Percentiles rank a stretch among this genome's conserved stretches.
phyloP scores from a whole-genome alignment of 2,329 filamentous ascomycete genomes.

The Helotiales sp. region DNA sequence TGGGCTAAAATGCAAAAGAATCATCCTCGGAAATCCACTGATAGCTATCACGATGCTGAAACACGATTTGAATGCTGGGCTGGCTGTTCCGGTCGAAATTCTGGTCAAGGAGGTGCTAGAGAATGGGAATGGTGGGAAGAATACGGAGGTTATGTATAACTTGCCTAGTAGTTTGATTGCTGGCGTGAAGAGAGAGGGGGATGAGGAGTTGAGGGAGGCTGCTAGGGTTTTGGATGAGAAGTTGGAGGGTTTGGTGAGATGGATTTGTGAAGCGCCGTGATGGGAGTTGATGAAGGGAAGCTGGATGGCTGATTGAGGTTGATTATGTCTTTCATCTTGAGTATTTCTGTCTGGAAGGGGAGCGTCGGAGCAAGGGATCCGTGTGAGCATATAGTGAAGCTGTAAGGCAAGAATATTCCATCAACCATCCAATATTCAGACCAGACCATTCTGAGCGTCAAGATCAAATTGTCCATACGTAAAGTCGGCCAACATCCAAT shows the following conservation, averaged over 20 bases:
- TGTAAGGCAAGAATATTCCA: too few species aligned
- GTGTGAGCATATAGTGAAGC: too few species aligned
- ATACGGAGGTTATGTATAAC: constrained; percentile 23
- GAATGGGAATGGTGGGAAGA: constrained; percentile 18
- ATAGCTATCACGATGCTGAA: constrained; percentile 28
- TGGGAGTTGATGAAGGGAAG: too few species aligned
- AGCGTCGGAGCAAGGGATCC: too few species aligned
- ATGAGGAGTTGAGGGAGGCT: constrained; percentile 14
- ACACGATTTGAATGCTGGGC: constrained; percentile 19
- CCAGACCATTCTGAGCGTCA: constrained; percentile 17
- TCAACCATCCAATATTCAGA: constrained; percentile 21
- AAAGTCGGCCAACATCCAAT: constrained; percentile 19
- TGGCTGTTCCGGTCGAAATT: constrained; percentile 27
- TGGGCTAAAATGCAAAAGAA: constrained; percentile 17
- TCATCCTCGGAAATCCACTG: constrained; percentile 29
- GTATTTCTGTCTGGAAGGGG: too few species aligned
- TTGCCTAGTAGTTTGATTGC: constrained; percentile 24
- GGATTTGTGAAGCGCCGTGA: not conserved
- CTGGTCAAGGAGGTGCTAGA: constrained; percentile 20
- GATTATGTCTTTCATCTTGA: too few species aligned
- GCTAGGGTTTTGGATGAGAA: constrained; percentile 19
- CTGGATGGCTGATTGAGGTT: too few species aligned
- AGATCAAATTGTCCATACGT: constrained; percentile 4
- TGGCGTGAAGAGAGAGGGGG: constrained; percentile 7
- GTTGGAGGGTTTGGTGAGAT: constrained; percentile 16